Conservation (phyloP, 2,329 filamentous ascomycete genomes). For the Penicillium sp. region DNA sequence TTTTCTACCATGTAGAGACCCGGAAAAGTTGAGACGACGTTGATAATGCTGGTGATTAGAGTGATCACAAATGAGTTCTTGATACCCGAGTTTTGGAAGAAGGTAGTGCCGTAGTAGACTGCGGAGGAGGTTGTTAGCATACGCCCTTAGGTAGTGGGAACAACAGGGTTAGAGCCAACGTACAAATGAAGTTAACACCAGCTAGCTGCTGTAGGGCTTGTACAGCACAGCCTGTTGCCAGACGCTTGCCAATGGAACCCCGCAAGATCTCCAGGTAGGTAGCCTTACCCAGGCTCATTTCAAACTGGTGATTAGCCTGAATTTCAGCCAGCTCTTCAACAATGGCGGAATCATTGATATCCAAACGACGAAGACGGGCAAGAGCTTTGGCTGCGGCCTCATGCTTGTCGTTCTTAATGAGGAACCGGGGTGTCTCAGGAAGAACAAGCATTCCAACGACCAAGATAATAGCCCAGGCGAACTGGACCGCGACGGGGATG, state of each 20-base stretch:
- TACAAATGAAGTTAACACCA: conserved; percentile 47
- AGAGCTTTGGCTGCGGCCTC: conserved; percentile 64
- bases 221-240: conserved; percentile 40
- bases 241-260: conserved; percentile 37
- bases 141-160: not conserved
- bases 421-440: conserved; percentile 81
- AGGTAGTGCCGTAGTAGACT: conserved; percentile 43
- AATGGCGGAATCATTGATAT: conserved; percentile 67
- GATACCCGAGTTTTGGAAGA: conserved; percentile 43
- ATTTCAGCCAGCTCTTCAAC: conserved; percentile 80
- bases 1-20: conserved; percentile 51
- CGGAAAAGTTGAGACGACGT: conserved; percentile 49
- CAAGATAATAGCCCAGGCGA: conserved; percentile 76
- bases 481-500: conserved; percentile 77
- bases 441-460: conserved; percentile 69
- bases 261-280: conserved; percentile 39
- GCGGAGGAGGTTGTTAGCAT: not conserved
- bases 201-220: conserved; percentile 44
- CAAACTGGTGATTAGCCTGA: conserved; percentile 83
- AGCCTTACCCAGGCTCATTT: conserved; percentile 53
- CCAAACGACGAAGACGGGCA: conserved; percentile 64
- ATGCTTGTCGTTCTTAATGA: conserved; percentile 72
- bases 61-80: conserved; percentile 47
- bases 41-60: conserved; percentile 50
- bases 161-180: conserved; percentile 12